Conservation (phyloP, 305 asterid species). For the Vinca major region DNA sequence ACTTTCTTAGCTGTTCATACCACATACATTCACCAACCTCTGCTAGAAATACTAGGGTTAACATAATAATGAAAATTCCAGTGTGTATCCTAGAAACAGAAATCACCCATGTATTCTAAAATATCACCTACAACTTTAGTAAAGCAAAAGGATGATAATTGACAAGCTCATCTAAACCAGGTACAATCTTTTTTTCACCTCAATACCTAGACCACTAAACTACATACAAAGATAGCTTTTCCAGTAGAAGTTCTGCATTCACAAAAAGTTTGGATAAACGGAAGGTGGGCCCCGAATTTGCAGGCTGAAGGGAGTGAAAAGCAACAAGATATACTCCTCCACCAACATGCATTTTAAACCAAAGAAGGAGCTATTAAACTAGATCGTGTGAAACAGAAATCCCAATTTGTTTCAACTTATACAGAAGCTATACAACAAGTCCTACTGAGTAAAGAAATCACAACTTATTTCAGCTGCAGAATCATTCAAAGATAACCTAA, state of each 20-base stretch:
- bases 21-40: neutral
- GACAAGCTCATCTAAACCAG: neutral
- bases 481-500: neutral
- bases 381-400: neutral
- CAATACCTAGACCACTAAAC: neutral
- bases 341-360: neutral
- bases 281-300: neutral
- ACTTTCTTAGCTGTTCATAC: neutral
- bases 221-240: neutral
- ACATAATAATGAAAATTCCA: neutral
- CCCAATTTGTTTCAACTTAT: neutral
- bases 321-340: neutral
- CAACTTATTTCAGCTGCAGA: neutral
- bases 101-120: neutral
- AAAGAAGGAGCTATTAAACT: neutral
- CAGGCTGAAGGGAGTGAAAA: neutral
- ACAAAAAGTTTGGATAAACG: neutral
- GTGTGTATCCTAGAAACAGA: neutral
- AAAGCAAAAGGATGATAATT: neutral
- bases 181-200: neutral
- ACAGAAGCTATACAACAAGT: neutral
- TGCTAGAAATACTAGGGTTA: too few relatives aligned
- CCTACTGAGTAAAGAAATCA: neutral
- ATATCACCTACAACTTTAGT: neutral
- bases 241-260: neutral